These are phyloP conservation scores for Malus sieversii DNA, from an alignment of 306 rosid genomes.

Conservation along the genomic window DNA sequence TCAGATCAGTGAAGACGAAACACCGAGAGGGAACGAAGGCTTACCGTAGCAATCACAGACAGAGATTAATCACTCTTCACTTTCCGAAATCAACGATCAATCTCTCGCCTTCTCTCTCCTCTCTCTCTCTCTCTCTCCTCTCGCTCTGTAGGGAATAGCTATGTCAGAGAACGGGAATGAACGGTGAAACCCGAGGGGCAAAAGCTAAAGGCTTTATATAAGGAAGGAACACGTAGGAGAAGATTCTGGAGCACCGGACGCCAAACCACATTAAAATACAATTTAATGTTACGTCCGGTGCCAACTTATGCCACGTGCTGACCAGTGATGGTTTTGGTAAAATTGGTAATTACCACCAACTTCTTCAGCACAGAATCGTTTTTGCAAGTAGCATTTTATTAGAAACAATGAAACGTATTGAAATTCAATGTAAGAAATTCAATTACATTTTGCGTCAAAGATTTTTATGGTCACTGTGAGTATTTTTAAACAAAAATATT, in stretches of 20 bases:
- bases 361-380: no score
- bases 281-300: not conserved
- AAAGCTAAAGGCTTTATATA: not conserved
- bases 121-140: no score
- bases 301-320: not conserved
- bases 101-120: not conserved
- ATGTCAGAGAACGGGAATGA: not conserved
- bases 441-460: no score
- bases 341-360: not conserved
- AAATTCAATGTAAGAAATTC: no score
- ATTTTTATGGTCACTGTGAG: no score
- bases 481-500: no score
- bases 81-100: no score
- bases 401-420: no score
- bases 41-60: not conserved
- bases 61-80: not conserved
- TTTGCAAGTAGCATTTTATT: no score
- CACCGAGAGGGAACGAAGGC: not conserved
- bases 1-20: not conserved
- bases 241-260: conserved; percentile 5
- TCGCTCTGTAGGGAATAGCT: not conserved
- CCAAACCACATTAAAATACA: not conserved
- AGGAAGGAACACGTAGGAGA: not conserved
- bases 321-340: not conserved
- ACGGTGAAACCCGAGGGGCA: rapidly evolving